Evolutionary conservation across 179 eudicot genomes (phyloP), one percentile per base, ranked within the genome.

Genomic region (Drosera spatulata): DNA sequence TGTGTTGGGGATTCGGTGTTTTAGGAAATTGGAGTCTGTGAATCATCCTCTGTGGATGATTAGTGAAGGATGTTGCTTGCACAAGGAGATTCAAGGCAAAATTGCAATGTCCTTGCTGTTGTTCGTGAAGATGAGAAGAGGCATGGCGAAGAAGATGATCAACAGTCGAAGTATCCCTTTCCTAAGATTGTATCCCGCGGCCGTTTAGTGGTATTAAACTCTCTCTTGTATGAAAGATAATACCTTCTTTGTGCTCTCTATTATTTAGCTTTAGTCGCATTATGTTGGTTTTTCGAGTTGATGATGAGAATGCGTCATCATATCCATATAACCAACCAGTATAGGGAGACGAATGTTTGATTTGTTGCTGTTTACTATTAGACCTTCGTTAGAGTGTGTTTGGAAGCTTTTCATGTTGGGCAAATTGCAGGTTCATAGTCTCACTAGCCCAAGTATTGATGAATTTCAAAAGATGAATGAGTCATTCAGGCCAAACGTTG

Each of bases 21-120:
- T 5, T 22, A 22, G 48, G 61, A 49, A 53, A 68, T 64, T 71
- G 53, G 56, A 60, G 56, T 49, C 5, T 61, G 33, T 22, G 33
- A 22, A 22, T 14, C 47, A 46, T 12, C 10, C 40, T 48, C 45
- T 54, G 41, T 10, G 61, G 48, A 53, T 53, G 55, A 53, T 7
- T 14, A 11, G 42, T 47, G 50, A 64, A 79, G 63, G 76, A 83
- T 85, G 91, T 80, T 74, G 65, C 80, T 73, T 68, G 60, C 64
- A 64, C 86, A 80, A 70, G 85, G 85, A 71, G 79, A 81, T 71
- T 65, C 79, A 52, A 88, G 71, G 75, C 76, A 82, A 46, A 78
- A 68, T 60, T 91, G 97, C 60, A 73, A 77, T 63, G 82, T 89
- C 55, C 88, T 93, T 63, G 91, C 90, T 0, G 95, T 91, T 49